These are phyloP conservation scores for Alternaria gaisen DNA, from an alignment of 2,329 filamentous ascomycete species.

Conservation along the genomic window DNA sequence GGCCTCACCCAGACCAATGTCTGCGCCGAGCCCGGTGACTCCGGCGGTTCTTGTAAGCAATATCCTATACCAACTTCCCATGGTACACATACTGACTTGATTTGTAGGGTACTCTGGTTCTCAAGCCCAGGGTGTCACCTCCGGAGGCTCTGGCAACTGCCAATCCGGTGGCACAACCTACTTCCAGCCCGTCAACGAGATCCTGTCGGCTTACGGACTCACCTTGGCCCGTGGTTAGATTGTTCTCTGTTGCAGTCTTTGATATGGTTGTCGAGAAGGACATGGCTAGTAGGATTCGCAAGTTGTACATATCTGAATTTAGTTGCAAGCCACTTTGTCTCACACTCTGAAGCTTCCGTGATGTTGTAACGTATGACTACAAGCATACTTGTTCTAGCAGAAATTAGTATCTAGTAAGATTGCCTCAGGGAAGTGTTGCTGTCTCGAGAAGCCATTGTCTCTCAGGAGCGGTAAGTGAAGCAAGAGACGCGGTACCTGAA, in stretches of 20 bases:
- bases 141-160: constrained; percentile 54
- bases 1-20: constrained; percentile 54
- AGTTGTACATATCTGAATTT: constrained; percentile 4
- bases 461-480: neutral
- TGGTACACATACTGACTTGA: neutral
- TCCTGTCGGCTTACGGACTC: constrained; percentile 52
- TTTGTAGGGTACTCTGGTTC: constrained; percentile 45
- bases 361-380: neutral
- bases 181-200: constrained; percentile 56
- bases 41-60: constrained; percentile 48
- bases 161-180: constrained; percentile 49
- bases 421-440: neutral
- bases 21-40: constrained; percentile 56
- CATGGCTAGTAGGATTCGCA: neutral
- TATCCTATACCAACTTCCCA: neutral
- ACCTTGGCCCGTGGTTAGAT: constrained; percentile 34
- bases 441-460: neutral
- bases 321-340: neutral
- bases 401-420: neutral
- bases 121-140: constrained; percentile 56
- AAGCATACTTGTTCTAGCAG: neutral
- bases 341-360: neutral
- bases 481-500: neutral
- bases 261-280: neutral
- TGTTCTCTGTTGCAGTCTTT: neutral